These are phyloP conservation scores for Ascochyta rabiei DNA, from an alignment of 2,329 filamentous ascomycete species.

Conservation along the genomic window DNA sequence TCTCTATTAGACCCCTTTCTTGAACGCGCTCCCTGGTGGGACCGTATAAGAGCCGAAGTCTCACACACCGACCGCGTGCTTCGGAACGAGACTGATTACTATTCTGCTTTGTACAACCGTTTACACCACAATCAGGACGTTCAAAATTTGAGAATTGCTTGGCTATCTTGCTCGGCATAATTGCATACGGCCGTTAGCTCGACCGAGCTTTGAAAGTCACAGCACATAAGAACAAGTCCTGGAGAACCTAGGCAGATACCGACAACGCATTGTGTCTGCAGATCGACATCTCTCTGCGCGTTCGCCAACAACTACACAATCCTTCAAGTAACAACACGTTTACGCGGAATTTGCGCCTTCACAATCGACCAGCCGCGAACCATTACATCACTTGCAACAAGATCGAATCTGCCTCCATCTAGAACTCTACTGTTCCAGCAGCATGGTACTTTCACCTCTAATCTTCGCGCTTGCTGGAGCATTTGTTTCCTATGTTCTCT, in stretches of 20 bases:
- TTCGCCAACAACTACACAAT: background rate
- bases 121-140: constrained; percentile 8
- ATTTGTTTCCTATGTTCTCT: constrained; percentile 45
- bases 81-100: background rate
- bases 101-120: background rate
- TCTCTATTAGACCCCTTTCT: constrained; percentile 1
- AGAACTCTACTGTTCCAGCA: background rate
- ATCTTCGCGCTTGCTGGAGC: constrained; percentile 37
- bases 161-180: background rate
- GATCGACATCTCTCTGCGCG: background rate
- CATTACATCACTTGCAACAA: constrained; percentile 2
- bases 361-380: background rate
- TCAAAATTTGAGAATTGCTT: background rate
- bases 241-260: background rate
- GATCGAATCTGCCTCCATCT: background rate
- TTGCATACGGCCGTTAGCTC: background rate
- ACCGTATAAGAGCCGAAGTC: background rate
- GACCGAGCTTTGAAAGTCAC: background rate
- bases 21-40: background rate
- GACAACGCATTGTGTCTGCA: background rate
- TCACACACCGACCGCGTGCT: background rate
- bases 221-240: background rate
- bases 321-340: background rate
- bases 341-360: background rate
- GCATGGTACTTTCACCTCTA: constrained; percentile 35